phyloP scores from a whole-genome alignment of 139 green algal genomes.

The Chlorella sp. region DNA sequence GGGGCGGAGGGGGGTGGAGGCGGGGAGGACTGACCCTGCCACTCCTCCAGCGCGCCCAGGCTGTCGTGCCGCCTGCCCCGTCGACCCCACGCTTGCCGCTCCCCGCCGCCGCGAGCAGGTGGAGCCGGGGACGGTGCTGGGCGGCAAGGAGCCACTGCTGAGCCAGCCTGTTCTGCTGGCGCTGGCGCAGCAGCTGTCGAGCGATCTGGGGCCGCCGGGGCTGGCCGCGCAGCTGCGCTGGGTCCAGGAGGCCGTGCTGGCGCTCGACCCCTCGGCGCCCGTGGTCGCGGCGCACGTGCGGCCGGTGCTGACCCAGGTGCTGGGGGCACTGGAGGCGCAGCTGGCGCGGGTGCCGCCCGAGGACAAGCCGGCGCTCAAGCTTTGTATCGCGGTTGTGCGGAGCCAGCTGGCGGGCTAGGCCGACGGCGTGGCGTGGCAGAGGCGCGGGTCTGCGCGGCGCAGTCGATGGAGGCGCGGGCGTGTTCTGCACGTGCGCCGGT shows the following conservation, averaged over 20 bases:
- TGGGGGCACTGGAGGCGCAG: slow-evolving; percentile 32
- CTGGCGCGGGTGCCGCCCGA: slow-evolving; percentile 8
- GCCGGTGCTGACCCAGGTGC: slow-evolving; percentile 52
- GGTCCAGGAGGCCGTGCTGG: slow-evolving; percentile 64
- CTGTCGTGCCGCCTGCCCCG: not conserved
- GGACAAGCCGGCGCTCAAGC: too few species aligned
- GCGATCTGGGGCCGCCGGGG: slow-evolving; percentile 48
- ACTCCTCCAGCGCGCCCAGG: not conserved
- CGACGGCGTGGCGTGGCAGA: not conserved
- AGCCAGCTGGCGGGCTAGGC: too few species aligned
- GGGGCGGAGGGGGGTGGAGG: too few species aligned
- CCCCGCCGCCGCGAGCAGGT: not conserved
- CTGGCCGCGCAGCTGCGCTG: slow-evolving; percentile 68
- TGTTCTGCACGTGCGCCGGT: not conserved
- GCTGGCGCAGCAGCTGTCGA: slow-evolving; percentile 78
- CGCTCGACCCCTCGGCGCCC: slow-evolving; percentile 62
- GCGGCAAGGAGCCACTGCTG: slow-evolving; percentile 44
- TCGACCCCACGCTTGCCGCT: not conserved
- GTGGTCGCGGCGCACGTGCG: slow-evolving; percentile 62
- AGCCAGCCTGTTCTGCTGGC: slow-evolving; percentile 76
- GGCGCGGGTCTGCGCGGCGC: not conserved
- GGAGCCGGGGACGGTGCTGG: slow-evolving; percentile 31
- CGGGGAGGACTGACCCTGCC: slow-evolving; percentile 21
- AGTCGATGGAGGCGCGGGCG: not conserved
- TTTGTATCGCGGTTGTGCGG: too few species aligned